phyloP scores from a whole-genome alignment of 148 eudicot species.

The Rhododendron mucronatum region DNA sequence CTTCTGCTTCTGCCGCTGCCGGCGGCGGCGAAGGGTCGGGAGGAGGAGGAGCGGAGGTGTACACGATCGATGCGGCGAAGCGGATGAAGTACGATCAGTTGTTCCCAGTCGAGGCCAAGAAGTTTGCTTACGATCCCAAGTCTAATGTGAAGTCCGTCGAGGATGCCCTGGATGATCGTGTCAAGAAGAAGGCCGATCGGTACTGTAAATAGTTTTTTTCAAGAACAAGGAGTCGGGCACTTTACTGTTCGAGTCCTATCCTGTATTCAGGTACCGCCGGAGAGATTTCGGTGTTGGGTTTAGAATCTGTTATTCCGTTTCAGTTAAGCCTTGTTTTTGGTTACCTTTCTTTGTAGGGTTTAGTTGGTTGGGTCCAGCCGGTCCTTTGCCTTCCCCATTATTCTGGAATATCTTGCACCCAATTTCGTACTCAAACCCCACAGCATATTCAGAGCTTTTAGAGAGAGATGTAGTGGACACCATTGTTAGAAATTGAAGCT shows the following conservation, averaged over 20 bases:
- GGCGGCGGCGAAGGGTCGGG: neutral
- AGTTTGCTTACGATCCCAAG: constrained; percentile 70
- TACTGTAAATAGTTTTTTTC: constrained; percentile 57
- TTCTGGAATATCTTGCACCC: too few species aligned
- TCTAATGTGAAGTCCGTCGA: constrained; percentile 54
- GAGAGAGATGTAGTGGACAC: too few species aligned
- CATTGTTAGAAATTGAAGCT: too few species aligned
- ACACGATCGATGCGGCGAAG: constrained; percentile 85
- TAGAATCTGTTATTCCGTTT: neutral
- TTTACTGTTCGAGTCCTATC: neutral
- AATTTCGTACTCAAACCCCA: too few species aligned
- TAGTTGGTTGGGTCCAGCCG: neutral
- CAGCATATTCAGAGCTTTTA: too few species aligned
- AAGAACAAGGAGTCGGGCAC: neutral
- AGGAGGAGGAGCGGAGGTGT: constrained; percentile 42
- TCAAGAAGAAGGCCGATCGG: constrained; percentile 97
- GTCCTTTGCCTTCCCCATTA: too few species aligned
- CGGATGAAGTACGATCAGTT: constrained; percentile 82
- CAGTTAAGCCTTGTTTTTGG: neutral
- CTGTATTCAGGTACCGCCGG: neutral
- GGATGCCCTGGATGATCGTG: constrained; percentile 83
- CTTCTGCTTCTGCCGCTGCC: neutral
- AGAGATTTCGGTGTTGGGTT: too few species aligned
- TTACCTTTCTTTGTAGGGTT: constrained; percentile 6
- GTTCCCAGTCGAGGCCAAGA: constrained; percentile 86